phyloP scores from a whole-genome alignment of 805 yeast genomes.

The Yamadazyma olivae region DNA sequence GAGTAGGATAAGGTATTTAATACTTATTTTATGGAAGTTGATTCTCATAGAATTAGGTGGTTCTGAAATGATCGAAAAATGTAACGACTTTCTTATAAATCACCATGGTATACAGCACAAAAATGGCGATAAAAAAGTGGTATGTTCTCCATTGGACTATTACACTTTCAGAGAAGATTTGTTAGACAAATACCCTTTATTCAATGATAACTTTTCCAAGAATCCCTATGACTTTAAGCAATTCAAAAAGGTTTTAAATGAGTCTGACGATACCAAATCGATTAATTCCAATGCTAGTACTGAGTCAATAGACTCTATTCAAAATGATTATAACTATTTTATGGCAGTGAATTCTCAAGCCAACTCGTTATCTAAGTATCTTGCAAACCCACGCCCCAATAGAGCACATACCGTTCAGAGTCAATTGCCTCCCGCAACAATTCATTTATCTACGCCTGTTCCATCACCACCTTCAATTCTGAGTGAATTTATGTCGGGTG shows the following conservation, averaged over 20 bases:
- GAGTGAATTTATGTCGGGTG: constrained; percentile 45
- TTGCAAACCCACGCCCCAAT: constrained; percentile 56
- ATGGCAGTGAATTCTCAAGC: constrained; percentile 43
- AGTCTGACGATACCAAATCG: constrained; percentile 4
- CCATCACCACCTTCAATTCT: constrained; percentile 70
- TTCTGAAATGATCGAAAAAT: constrained; percentile 28
- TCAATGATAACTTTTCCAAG: constrained; percentile 45
- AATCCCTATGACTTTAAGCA: constrained; percentile 15
- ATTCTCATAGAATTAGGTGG: constrained; percentile 65
- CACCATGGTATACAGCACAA: constrained; percentile 33
- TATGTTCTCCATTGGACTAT: constrained; percentile 82
- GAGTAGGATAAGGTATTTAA: constrained; percentile 54
- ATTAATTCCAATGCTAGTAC: constrained; percentile 6
- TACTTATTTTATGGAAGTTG: constrained; percentile 52
- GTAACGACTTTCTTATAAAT: constrained; percentile 46
- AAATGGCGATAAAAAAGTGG: constrained; percentile 25
- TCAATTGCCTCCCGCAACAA: constrained; percentile 49
- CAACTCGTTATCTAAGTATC: constrained; percentile 55
- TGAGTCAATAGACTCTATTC: constrained; percentile 16
- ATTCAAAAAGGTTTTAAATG: constrained; percentile 28
- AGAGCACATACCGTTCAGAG: constrained; percentile 41
- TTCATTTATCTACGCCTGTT: constrained; percentile 83
- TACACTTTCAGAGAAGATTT: constrained; percentile 76
- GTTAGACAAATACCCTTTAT: constrained; percentile 71
- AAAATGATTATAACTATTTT: constrained; percentile 26